Evolutionary conservation across 2,329 filamentous ascomycete species (phyloP), one percentile per base, ranked within the genome.

Genomic region (Exophiala sideris): DNA sequence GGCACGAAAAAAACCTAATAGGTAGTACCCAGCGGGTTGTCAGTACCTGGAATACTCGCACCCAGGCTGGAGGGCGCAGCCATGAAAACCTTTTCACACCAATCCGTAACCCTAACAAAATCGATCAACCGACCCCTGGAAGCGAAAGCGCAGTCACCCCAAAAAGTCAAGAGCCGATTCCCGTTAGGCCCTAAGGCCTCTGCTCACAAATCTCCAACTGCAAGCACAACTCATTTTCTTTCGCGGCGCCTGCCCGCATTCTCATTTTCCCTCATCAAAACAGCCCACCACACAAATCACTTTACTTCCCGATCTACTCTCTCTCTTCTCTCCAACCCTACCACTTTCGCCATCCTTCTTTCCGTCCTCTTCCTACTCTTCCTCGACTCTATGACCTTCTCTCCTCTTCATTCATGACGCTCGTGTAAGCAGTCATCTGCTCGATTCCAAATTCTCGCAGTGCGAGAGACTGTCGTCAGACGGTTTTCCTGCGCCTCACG

Each of bases 401-500:
- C 32, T 48, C 45, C 45, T 32, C 50, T 45, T 42, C 42, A 45
- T 48, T 42, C 36, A 32, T 50, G 35, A 47, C 45, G 41, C 36
- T 56, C 48, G 48, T 48, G 57, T 57, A 57, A 57, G 51, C 54
- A 50, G 46, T 57, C 42, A 47, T 41, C 38, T 33, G 20, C 10
- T 29, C 16, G 38, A 16, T 47, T n/a, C 3, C 45, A 47, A 44
- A 44, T 52, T 48, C 36, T 40, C 29, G 41, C 41, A 10, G 20
- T 32, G 21, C 41, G 3, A 9, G 29, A 29, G 7, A 20, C 16
- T 21, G 39, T 41, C 41, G 21, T 11, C 11, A 38, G 35, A 12
- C 11, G 11, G 8, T 20, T 32, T 33, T 45, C 24, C 20, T 55
- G 32, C 42, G 21, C 36, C 34, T 38, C 14, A 44, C 41, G 41